Evolutionary conservation across 2,329 filamentous ascomycete species (phyloP).

Genomic region (Elsinoe necatrix): DNA sequence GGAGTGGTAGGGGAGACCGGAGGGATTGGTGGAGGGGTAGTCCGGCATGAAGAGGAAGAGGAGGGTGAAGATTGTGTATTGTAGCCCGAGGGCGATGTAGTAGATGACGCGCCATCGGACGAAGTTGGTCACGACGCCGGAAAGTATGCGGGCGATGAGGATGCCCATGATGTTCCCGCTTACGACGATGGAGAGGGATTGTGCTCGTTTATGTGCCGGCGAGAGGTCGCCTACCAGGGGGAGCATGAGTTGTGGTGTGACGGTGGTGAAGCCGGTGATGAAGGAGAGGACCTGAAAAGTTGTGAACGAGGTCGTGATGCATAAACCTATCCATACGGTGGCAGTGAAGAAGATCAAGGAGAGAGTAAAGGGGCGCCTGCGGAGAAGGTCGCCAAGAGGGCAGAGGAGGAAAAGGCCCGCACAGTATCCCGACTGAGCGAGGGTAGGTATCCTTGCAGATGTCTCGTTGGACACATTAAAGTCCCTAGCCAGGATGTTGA

Average conservation of each 20-base stretch:
- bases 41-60: constrained; percentile 72
- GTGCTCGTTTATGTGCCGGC: constrained; percentile 57
- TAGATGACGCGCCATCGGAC: constrained; percentile 70
- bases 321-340: constrained; percentile 60
- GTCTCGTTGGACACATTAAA: constrained; percentile 63
- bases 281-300: constrained; percentile 64
- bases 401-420: constrained; percentile 64
- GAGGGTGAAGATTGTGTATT: constrained; percentile 56
- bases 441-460: constrained; percentile 60
- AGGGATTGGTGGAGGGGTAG: constrained; percentile 65
- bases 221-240: constrained; percentile 73
- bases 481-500: constrained; percentile 64
- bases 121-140: constrained; percentile 66
- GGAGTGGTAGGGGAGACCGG: constrained; percentile 54
- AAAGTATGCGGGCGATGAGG: constrained; percentile 65
- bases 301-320: constrained; percentile 55
- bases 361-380: constrained; percentile 61
- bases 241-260: constrained; percentile 68
- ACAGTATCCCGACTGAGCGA: constrained; percentile 74
- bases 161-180: constrained; percentile 69
- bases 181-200: constrained; percentile 63
- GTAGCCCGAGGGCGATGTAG: constrained; percentile 65
- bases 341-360: constrained; percentile 56
- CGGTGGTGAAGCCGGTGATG: constrained; percentile 65
- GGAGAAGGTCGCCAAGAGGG: constrained; percentile 62